These are phyloP conservation scores for Ensete ventricosum DNA, from an alignment of 176 grass and related monocot species.

Conservation along the genomic window DNA sequence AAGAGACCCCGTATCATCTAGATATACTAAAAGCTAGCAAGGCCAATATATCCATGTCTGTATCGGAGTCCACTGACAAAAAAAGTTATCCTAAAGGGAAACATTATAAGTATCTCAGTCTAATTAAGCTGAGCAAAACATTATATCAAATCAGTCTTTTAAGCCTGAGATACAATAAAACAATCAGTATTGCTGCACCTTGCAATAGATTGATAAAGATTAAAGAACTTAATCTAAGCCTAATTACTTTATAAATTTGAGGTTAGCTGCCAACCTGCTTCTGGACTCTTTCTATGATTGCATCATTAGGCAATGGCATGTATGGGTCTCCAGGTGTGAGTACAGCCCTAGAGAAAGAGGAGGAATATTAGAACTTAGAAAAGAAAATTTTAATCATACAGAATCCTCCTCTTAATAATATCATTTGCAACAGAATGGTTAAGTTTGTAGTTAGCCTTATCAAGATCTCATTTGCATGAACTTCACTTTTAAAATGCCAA, in stretches of 20 bases:
- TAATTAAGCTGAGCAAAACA: neutral
- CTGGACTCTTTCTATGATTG: constrained; percentile 72
- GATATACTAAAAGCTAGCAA: too few relatives aligned
- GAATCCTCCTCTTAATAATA: neutral
- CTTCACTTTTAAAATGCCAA: neutral
- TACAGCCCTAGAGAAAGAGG: constrained; percentile 64
- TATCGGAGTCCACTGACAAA: too few relatives aligned
- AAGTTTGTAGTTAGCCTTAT: neutral
- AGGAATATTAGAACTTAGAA: neutral
- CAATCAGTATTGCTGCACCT: neutral
- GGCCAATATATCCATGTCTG: too few relatives aligned
- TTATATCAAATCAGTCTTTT: neutral
- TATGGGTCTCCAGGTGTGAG: constrained; percentile 94
- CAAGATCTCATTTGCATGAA: neutral
- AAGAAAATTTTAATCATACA: neutral
- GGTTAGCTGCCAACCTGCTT: constrained; percentile 52
- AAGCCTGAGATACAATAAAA: too few relatives aligned
- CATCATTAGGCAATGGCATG: constrained; percentile 90
- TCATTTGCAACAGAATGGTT: neutral
- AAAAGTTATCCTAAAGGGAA: too few relatives aligned
- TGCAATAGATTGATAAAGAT: neutral
- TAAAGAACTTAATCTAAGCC: neutral
- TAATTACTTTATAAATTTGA: neutral
- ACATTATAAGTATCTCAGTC: neutral
- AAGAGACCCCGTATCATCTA: too few relatives aligned